These are phyloP conservation scores for Phycomyces nitens DNA, from an alignment of 192 early-diverging fungal genomes.

Conservation along the genomic window DNA sequence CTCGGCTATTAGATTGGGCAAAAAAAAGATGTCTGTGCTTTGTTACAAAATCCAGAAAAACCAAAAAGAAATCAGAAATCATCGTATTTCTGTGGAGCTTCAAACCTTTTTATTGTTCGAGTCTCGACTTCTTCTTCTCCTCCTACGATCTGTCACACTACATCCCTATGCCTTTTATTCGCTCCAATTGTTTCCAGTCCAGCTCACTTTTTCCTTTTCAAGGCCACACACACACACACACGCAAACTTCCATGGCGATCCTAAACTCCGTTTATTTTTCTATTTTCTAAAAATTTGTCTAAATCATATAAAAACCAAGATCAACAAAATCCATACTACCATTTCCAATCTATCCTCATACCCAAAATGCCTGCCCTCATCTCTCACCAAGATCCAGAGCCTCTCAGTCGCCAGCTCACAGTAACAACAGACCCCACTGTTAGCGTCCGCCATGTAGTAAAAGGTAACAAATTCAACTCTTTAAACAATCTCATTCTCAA, in stretches of 20 bases:
- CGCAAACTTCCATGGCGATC: not conserved
- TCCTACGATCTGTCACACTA: not conserved
- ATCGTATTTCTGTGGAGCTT: not conserved
- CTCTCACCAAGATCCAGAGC: not conserved
- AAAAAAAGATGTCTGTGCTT: not conserved
- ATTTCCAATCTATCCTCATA: too few relatives aligned
- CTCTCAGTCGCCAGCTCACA: not conserved
- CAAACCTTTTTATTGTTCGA: not conserved
- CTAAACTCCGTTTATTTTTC: not conserved
- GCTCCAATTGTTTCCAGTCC: too few relatives aligned
- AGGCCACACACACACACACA: too few relatives aligned
- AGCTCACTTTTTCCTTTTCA: too few relatives aligned
- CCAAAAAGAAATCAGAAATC: not conserved
- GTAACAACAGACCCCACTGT: conserved; percentile 4
- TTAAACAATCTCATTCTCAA: too few relatives aligned
- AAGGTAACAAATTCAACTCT: conserved; percentile 14
- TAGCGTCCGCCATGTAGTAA: conserved; percentile 12
- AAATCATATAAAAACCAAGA: not conserved
- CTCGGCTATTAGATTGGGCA: too few relatives aligned
- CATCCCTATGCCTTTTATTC: too few relatives aligned
- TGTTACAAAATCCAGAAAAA: not conserved
- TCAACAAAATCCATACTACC: not conserved
- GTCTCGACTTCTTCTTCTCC: not conserved
- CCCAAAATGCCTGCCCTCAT: too few relatives aligned
- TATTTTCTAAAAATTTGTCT: too few relatives aligned